Evolutionary conservation across 805 yeast species (phyloP).

Genomic region (Lipomyces sp.): DNA sequence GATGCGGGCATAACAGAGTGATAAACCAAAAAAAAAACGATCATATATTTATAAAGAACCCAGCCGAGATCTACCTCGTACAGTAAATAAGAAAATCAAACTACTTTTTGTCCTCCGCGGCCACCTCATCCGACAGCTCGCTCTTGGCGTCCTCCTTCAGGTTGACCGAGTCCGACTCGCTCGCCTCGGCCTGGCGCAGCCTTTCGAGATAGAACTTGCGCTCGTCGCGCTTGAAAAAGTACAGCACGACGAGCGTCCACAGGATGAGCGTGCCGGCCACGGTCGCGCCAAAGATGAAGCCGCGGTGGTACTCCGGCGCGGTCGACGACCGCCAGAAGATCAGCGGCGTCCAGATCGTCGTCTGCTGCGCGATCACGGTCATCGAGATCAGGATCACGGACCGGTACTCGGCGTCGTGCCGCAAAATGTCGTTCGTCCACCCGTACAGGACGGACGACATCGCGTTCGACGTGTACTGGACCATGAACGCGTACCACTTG

Average conservation of each 20-base stretch:
- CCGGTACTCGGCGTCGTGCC: slow-evolving; percentile 52
- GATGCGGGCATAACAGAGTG: too few relatives aligned
- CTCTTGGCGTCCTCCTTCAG: too few relatives aligned
- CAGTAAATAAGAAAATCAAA: too few relatives aligned
- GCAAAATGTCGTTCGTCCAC: slow-evolving; percentile 57
- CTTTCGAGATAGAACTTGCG: slow-evolving; percentile 5
- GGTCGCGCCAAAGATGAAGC: slow-evolving; percentile 30
- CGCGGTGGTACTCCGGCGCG: slow-evolving; percentile 33
- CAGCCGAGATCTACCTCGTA: too few relatives aligned
- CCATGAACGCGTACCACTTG: slow-evolving; percentile 59
- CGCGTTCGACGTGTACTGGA: slow-evolving; percentile 58
- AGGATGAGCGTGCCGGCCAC: slow-evolving; percentile 23
- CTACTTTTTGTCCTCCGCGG: too few relatives aligned
- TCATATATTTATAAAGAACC: too few relatives aligned
- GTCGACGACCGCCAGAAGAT: slow-evolving; percentile 42
- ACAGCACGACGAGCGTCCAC: slow-evolving; percentile 42
- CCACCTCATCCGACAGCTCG: too few relatives aligned
- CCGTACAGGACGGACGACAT: slow-evolving; percentile 58
- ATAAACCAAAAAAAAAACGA: too few relatives aligned
- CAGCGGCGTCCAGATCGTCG: slow-evolving; percentile 53
- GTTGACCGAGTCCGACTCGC: background rate
- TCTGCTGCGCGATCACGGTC: slow-evolving; percentile 53
- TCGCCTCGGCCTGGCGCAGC: background rate
- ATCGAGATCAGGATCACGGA: slow-evolving; percentile 51
- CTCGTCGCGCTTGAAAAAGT: slow-evolving; percentile 53